These are phyloP conservation scores for Heteromeles arbutifolia DNA, from an alignment of 306 rosid genomes.

Conservation along the genomic window DNA sequence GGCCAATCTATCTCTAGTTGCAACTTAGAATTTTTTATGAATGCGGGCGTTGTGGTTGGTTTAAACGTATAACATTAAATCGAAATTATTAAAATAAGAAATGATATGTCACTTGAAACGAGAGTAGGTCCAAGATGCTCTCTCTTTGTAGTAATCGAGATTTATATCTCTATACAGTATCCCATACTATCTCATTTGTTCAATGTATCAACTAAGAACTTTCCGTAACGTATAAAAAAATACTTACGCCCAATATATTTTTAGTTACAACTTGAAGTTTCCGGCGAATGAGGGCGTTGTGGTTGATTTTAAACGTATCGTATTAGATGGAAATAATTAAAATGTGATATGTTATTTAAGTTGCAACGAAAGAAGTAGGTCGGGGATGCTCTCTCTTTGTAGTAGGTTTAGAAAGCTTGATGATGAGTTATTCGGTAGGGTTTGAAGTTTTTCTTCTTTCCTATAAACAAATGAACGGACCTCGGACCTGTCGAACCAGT, in stretches of 20 bases:
- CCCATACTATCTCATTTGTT: too few species aligned
- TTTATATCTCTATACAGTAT: too few species aligned
- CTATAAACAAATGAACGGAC: not conserved
- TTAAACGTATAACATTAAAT: not conserved
- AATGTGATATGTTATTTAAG: not conserved
- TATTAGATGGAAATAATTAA: too few species aligned
- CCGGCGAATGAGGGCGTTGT: too few species aligned
- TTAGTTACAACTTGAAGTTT: too few species aligned
- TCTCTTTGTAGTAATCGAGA: not conserved
- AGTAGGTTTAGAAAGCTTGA: slow-evolving; percentile 1
- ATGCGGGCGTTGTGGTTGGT: not conserved
- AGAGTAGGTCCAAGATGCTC: not conserved
- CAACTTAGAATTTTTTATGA: not conserved
- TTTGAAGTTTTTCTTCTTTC: not conserved
- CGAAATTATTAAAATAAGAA: not conserved
- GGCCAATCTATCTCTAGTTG: too few species aligned
- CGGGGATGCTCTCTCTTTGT: not conserved
- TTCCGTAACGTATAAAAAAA: too few species aligned
- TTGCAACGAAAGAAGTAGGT: not conserved
- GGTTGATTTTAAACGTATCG: too few species aligned
- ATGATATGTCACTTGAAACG: not conserved
- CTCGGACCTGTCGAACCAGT: not conserved
- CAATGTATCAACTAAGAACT: too few species aligned
- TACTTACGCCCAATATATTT: too few species aligned
- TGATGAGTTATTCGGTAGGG: not conserved